Evolutionary conservation across 306 rosid species (phyloP), one percentile per base, ranked within the genome.

Genomic region (Fragaria nilgerrensis): DNA sequence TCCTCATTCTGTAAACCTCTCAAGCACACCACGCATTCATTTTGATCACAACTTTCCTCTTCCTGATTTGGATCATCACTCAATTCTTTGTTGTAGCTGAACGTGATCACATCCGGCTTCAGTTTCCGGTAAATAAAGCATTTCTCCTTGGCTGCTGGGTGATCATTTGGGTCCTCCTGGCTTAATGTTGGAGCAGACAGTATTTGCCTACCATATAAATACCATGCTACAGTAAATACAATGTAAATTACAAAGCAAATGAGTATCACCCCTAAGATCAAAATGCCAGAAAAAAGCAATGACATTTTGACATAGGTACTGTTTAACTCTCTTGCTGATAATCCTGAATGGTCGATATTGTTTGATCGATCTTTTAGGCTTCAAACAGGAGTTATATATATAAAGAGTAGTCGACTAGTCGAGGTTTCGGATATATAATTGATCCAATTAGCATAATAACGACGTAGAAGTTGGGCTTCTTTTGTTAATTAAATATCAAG

Each of bases 1-100:
- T 82, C 80, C 41, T 73, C 78, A 43, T 78, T 36, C 64, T 78
- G 80, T 3, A 70, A 78, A 29, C 53, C 64, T 43, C 50, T 41
- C 78, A 78, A 70, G 71, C 80, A 82, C 45, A 78, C 78, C 41
- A 9, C 80, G 17, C 80, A 74, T 9, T 74, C 63, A 52, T 19
- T 68, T 49, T 17, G 7, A 43, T 53, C 32, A 47, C n/a, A 22
- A 20, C 27, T 59, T 61, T 49, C 78, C 9, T 32, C 61, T n/a
- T 64, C 65, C 14, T 75, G 49, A 49, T 65, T 50, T 12, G 10
- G 27, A 49, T 76, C 73, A 19, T 62, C 59, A 32, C 62, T 25
- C 20, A n/a, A 9, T 22, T 74, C 82, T 48, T 59, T 74, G 77
- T 74, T 74, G 29, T 68, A 75, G 36, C 5, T 16, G 70, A 75